Percentiles rank a stretch among this genome's conserved stretches.
Conservation (phyloP, 108 stramenopile genomes). For the Cyclotella baltica region DNA sequence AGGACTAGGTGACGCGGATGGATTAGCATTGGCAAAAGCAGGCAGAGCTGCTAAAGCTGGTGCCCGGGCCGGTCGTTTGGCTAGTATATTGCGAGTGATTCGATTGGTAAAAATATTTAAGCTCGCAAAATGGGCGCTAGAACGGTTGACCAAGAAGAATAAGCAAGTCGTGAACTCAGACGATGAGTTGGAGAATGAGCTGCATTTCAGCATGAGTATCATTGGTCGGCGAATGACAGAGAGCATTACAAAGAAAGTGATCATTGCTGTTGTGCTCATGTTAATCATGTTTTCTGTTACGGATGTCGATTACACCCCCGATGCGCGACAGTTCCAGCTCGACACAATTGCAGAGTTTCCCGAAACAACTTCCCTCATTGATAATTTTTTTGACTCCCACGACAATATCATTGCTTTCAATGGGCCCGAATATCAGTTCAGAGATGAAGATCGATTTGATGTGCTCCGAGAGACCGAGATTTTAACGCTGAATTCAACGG, state of each 20-base stretch:
- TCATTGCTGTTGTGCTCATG: slow-evolving; percentile 43
- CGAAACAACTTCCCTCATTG: slow-evolving; percentile 23
- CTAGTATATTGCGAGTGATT: slow-evolving; percentile 53
- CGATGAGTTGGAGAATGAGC: slow-evolving; percentile 49
- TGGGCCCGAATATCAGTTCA: slow-evolving; percentile 32
- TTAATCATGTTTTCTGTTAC: slow-evolving; percentile 49
- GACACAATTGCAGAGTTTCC: slow-evolving; percentile 45
- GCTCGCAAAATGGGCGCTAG: slow-evolving; percentile 47
- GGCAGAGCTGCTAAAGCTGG: slow-evolving; percentile 59
- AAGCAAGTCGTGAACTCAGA: slow-evolving; percentile 8
- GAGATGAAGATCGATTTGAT: slow-evolving; percentile 41
- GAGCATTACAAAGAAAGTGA: slow-evolving; percentile 55
- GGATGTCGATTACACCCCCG: slow-evolving; percentile 38
- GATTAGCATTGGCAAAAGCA: slow-evolving; percentile 49
- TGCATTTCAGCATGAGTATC: slow-evolving; percentile 56
- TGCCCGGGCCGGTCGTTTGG: slow-evolving; percentile 49
- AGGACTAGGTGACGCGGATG: slow-evolving; percentile 18
- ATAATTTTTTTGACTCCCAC: slow-evolving; percentile 42
- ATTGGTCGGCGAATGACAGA: slow-evolving; percentile 66
- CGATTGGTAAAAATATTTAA: slow-evolving; percentile 60
- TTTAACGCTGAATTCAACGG: slow-evolving; percentile 32
- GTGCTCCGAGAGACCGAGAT: slow-evolving; percentile 43
- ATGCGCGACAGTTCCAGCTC: slow-evolving; percentile 57
- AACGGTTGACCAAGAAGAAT: slow-evolving; percentile 24
- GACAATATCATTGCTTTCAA: slow-evolving; percentile 57